These are phyloP conservation scores for Hypoxylon trugodes DNA, from an alignment of 495 filamentous ascomycete genomes.

Conservation along the genomic window DNA sequence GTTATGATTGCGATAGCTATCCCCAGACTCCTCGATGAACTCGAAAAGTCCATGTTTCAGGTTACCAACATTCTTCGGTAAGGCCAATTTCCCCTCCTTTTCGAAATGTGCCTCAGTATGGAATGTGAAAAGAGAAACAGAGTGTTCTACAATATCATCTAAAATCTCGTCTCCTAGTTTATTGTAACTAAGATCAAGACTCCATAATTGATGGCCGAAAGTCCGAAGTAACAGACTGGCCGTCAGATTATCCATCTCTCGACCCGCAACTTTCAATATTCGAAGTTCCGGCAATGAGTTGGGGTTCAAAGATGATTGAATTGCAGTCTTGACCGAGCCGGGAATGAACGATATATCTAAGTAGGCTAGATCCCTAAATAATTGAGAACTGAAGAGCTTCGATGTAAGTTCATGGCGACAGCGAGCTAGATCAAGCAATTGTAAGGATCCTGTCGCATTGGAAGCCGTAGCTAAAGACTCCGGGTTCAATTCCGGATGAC, in stretches of 20 bases:
- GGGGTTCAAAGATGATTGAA: slow-evolving; percentile 41
- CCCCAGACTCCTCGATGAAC: slow-evolving; percentile 49
- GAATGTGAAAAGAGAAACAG: slow-evolving; percentile 37
- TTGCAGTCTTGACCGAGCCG: slow-evolving; percentile 42
- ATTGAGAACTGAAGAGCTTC: slow-evolving; percentile 40
- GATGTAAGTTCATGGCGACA: slow-evolving; percentile 45
- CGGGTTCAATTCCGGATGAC: slow-evolving; percentile 47
- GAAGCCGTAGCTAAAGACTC: slow-evolving; percentile 28
- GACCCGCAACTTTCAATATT: slow-evolving; percentile 49
- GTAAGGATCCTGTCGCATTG: slow-evolving; percentile 13
- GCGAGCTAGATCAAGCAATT: slow-evolving; percentile 48
- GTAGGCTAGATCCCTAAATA: slow-evolving; percentile 51
- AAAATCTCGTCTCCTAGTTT: slow-evolving; percentile 47
- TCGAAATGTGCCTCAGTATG: slow-evolving; percentile 41
- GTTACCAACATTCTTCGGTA: slow-evolving; percentile 29
- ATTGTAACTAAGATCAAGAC: slow-evolving; percentile 57
- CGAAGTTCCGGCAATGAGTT: slow-evolving; percentile 48
- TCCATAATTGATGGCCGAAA: slow-evolving; percentile 52
- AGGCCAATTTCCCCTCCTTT: slow-evolving; percentile 47
- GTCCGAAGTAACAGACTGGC: slow-evolving; percentile 41
- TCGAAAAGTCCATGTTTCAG: slow-evolving; percentile 45
- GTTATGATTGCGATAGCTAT: slow-evolving; percentile 46
- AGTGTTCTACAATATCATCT: slow-evolving; percentile 31
- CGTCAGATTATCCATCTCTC: slow-evolving; percentile 47
- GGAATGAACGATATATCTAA: slow-evolving; percentile 55